Conservation (phyloP, 2,329 filamentous ascomycete genomes). For the Phaeosphaeriaceae sp. region DNA sequence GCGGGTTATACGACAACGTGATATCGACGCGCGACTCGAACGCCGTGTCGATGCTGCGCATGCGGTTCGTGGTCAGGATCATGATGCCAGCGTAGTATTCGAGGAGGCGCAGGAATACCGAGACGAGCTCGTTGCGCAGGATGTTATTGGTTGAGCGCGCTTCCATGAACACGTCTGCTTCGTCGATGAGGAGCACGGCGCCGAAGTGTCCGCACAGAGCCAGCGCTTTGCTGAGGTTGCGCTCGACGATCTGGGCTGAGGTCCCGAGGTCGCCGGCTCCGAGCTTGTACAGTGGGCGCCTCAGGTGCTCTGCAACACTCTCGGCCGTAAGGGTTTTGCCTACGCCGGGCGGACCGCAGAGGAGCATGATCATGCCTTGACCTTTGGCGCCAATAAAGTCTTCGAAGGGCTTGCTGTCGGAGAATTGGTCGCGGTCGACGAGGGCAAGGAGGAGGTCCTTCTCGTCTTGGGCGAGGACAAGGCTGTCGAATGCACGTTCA, state of each 20-base stretch:
- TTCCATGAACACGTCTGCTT: constrained; percentile 66
- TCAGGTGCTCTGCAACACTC: constrained; percentile 25
- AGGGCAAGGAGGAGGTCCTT: constrained; percentile 61
- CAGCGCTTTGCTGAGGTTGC: constrained; percentile 79
- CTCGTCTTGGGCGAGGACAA: constrained; percentile 39
- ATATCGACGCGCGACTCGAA: constrained; percentile 44
- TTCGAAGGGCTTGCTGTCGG: constrained; percentile 17
- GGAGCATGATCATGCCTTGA: constrained; percentile 35
- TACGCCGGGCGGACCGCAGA: constrained; percentile 36
- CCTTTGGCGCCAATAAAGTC: constrained; percentile 58
- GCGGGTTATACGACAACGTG: constrained; percentile 34
- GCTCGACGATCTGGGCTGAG: constrained; percentile 63
- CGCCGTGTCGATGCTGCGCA: constrained; percentile 40
- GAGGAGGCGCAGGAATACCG: constrained; percentile 43
- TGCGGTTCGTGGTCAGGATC: constrained; percentile 46
- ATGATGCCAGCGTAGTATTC: constrained; percentile 45
- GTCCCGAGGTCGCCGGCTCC: constrained; percentile 78
- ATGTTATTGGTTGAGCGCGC: constrained; percentile 49
- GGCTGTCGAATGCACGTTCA: constrained; percentile 50
- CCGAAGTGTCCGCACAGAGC: constrained; percentile 75
- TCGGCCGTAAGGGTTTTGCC: constrained; percentile 36
- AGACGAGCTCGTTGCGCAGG: constrained; percentile 48
- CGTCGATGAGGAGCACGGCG: constrained; percentile 72
- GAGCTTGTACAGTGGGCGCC: constrained; percentile 65
- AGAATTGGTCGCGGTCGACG: constrained; percentile 68